phyloP scores from a whole-genome alignment of 2,329 filamentous ascomycete genomes.

The Laburnicola sp. region DNA sequence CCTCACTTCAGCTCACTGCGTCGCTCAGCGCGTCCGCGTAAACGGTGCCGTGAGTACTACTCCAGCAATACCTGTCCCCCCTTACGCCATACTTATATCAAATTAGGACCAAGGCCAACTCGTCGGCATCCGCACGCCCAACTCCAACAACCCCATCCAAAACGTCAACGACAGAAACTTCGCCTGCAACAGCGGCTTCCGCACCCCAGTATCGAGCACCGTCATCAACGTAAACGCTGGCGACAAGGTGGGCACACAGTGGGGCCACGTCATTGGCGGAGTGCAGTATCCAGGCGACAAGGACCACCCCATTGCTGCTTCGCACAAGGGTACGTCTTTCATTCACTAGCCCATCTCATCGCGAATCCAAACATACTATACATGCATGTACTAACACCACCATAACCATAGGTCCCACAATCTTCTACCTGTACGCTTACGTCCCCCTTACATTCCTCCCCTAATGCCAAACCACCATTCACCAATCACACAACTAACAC shows the following conservation, averaged over 20 bases:
- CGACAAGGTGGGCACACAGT: conserved; percentile 57
- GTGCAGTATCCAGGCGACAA: conserved; percentile 50
- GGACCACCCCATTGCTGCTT: conserved; percentile 14
- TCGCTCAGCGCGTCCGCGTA: conserved; percentile 54
- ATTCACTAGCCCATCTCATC: background rate
- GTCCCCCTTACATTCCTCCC: background rate
- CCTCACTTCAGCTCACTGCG: conserved; percentile 46
- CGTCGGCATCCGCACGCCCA: conserved; percentile 55
- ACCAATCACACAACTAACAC: conserved; percentile 2
- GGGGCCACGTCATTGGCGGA: conserved; percentile 60
- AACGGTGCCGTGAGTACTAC: conserved; percentile 40
- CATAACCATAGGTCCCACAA: conserved; percentile 43
- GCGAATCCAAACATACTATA: too few species aligned
- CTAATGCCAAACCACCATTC: background rate
- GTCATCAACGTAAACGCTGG: conserved; percentile 57
- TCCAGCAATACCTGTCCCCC: background rate
- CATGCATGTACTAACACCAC: conserved; percentile 50
- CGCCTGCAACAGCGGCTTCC: conserved; percentile 52
- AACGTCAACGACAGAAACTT: conserved; percentile 53
- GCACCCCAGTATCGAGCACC: conserved; percentile 39
- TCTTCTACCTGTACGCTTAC: conserved; percentile 42
- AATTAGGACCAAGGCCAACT: conserved; percentile 53
- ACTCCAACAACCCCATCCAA: conserved; percentile 55
- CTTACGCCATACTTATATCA: background rate
- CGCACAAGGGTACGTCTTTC: conserved; percentile 10